These are phyloP conservation scores for Beauveria sp. DNA, from an alignment of 2,329 filamentous ascomycete genomes.

Conservation along the genomic window DNA sequence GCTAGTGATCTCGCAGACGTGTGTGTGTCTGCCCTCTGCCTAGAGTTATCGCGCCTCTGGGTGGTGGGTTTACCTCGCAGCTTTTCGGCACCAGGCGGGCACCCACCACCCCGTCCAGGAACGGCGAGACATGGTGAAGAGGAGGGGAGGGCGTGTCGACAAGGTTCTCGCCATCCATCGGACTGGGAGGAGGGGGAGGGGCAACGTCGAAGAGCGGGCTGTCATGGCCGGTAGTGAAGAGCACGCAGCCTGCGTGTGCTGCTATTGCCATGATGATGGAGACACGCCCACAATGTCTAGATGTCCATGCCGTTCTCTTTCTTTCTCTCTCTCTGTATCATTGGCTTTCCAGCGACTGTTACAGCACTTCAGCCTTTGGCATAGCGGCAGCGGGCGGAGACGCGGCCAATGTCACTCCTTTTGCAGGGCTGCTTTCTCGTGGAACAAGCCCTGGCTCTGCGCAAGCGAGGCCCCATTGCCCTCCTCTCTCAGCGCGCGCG, in stretches of 20 bases:
- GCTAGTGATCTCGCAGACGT: slow-evolving; percentile 4
- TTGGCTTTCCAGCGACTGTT: not conserved
- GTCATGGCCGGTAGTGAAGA: not conserved
- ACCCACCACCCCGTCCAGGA: not conserved
- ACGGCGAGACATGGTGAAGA: slow-evolving; percentile 11
- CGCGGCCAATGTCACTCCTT: not conserved
- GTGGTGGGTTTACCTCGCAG: not conserved
- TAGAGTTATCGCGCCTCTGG: slow-evolving; percentile 1
- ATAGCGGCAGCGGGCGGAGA: not conserved
- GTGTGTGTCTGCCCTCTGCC: not conserved
- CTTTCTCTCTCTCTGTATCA: not conserved
- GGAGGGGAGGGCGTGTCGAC: slow-evolving; percentile 4
- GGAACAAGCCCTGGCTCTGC: not conserved
- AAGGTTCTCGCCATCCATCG: not conserved
- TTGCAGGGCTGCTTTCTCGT: not conserved
- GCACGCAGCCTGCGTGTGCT: not conserved
- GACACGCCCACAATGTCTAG: slow-evolving; percentile 5
- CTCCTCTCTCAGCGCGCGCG: not conserved
- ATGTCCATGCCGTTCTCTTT: not conserved
- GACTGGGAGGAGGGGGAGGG: not conserved
- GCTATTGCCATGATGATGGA: slow-evolving; percentile 2
- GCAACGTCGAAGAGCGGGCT: not conserved
- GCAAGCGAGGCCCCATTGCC: not conserved
- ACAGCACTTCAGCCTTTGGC: not conserved
- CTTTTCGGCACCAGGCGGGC: slow-evolving; percentile 1